Conservation (phyloP, 2,329 filamentous ascomycete species). For the Fusarium domesticum region DNA sequence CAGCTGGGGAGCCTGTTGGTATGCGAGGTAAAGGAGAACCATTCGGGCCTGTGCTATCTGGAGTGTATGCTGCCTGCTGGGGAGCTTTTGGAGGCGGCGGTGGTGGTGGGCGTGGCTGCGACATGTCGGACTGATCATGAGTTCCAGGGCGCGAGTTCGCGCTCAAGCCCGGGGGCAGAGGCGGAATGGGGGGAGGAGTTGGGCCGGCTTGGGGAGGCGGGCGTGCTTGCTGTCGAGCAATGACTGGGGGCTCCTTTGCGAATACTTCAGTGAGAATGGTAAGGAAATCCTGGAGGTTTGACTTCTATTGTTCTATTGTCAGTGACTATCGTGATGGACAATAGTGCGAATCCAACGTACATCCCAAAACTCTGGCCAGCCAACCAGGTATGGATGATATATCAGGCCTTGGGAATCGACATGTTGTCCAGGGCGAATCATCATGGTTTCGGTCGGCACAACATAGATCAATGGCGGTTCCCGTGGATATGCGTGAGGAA, state of each 20-base stretch:
- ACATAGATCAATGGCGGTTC: slow-evolving; percentile 87
- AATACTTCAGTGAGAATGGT: slow-evolving; percentile 82
- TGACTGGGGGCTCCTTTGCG: slow-evolving; percentile 88
- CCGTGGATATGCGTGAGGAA: slow-evolving; percentile 84
- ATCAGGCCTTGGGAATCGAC: slow-evolving; percentile 89
- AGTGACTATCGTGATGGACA: slow-evolving; percentile 1
- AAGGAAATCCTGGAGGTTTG: slow-evolving; percentile 77
- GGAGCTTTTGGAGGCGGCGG: slow-evolving; percentile 56
- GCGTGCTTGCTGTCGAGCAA: slow-evolving; percentile 63
- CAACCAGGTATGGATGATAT: slow-evolving; percentile 91
- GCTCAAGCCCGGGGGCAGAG: slow-evolving; percentile 62
- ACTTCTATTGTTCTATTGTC: slow-evolving; percentile 57
- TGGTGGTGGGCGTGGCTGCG: slow-evolving; percentile 42
- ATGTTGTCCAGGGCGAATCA: slow-evolving; percentile 88
- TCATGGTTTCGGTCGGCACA: slow-evolving; percentile 82
- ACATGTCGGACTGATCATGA: slow-evolving; percentile 33
- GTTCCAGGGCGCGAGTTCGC: slow-evolving; percentile 38
- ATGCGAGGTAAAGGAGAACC: slow-evolving; percentile 31
- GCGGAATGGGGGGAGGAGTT: slow-evolving; percentile 66
- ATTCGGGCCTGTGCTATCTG: slow-evolving; percentile 26
- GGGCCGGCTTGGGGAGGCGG: slow-evolving; percentile 32
- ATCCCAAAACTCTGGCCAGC: slow-evolving; percentile 89
- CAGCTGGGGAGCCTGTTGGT: slow-evolving; percentile 13
- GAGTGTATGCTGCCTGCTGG: slow-evolving; percentile 32
- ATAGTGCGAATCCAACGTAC: slow-evolving; percentile 48